Percentiles rank a stretch among this genome's conserved stretches.
Conservation (phyloP, 306 rosid genomes). For the Hylodesmum podocarpum region DNA sequence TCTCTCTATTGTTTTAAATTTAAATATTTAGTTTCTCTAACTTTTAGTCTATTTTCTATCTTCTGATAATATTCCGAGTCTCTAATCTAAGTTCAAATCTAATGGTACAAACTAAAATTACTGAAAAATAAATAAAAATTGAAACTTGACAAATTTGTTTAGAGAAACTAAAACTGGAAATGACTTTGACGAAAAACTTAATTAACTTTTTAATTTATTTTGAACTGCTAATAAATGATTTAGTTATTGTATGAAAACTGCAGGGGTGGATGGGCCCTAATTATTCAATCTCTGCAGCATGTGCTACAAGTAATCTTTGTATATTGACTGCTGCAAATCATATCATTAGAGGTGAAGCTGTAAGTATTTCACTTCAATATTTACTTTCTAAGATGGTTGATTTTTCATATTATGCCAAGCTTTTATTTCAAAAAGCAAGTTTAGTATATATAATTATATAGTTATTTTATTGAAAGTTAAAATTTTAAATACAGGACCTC, state of each 20-base stretch:
- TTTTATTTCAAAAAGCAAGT: constrained; percentile 3
- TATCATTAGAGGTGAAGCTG: constrained; percentile 93
- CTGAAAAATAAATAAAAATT: no score
- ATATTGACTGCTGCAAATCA: constrained; percentile 89
- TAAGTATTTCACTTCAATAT: constrained; percentile 48
- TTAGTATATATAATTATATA: background rate
- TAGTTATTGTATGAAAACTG: constrained; percentile 27
- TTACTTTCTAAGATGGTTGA: background rate
- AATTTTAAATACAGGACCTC: constrained; percentile 53
- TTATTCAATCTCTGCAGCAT: constrained; percentile 91
- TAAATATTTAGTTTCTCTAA: no score
- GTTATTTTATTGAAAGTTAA: background rate
- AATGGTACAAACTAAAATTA: no score
- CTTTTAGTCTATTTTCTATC: no score
- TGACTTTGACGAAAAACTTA: no score
- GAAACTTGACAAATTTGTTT: no score
- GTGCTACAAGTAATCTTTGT: constrained; percentile 94
- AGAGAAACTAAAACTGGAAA: no score
- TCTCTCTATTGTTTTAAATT: no score
- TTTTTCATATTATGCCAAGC: background rate
- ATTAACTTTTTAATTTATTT: constrained; percentile 18
- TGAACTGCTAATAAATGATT: constrained; percentile 14
- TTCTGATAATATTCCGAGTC: no score
- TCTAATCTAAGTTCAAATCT: no score
- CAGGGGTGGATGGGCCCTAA: constrained; percentile 99